These are phyloP conservation scores for Bacterosira constricta DNA, from an alignment of 108 stramenopile genomes.

Conservation along the genomic window DNA sequence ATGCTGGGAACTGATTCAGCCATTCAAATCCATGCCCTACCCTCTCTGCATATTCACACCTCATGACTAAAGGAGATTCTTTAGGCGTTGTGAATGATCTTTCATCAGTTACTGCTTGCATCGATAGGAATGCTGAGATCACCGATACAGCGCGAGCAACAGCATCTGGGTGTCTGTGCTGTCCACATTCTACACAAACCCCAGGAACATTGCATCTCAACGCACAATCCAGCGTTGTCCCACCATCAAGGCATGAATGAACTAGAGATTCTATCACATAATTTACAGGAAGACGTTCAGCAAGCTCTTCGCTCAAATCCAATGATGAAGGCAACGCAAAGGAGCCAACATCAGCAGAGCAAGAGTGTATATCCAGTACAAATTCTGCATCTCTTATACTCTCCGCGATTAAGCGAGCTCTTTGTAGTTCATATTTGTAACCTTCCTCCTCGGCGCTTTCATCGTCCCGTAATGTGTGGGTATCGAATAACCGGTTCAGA, in stretches of 20 bases:
- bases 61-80: conserved; percentile 24
- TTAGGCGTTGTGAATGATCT: not conserved
- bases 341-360: conserved; percentile 39
- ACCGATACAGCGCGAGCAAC: conserved; percentile 40
- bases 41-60: conserved; percentile 27
- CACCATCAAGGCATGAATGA: conserved; percentile 28
- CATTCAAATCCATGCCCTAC: conserved; percentile 34
- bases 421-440: conserved; percentile 39
- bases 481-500: conserved; percentile 37
- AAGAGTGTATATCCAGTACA: conserved; percentile 43
- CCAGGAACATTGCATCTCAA: conserved; percentile 27
- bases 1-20: conserved; percentile 34
- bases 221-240: conserved; percentile 38
- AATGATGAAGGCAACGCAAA: conserved; percentile 45
- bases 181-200: conserved; percentile 43
- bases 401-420: conserved; percentile 29
- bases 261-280: conserved; percentile 43
- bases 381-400: conserved; percentile 39
- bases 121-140: conserved; percentile 29
- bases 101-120: conserved; percentile 18
- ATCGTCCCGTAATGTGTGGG: conserved; percentile 35
- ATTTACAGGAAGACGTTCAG: conserved; percentile 35
- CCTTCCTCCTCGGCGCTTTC: conserved; percentile 18
- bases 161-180: conserved; percentile 37
- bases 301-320: conserved; percentile 32